Base-by-base conservation (phyloP, 2,329 filamentous ascomycete species). In the Chaetomium sp. region DNA sequence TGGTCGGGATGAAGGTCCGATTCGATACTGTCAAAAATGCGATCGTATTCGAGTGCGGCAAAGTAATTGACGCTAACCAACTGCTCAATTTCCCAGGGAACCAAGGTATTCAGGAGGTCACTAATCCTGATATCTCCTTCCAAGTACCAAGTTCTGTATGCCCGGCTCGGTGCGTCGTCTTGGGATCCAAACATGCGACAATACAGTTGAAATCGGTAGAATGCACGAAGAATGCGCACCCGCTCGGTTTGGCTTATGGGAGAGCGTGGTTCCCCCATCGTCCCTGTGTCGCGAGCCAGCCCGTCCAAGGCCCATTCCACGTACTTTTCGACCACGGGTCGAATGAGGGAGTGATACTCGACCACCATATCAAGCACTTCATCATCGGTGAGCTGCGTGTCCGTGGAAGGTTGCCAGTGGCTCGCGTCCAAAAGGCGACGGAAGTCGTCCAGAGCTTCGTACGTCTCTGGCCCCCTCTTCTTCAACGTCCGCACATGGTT, bases 51-150 rank as follows among this genome's bases (percentile, higher is more conserved):
- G 12, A 47, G 47, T 36, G 36, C 4, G 1, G 35, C 48, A 36
- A 54, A 63, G 6, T 10, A 1, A 27, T 56, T 51, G 32, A 63
- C 11, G 14, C 53, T 59, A 5, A 19, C 36, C 5, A 61, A 27
- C 45, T 61, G 55, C 48, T 63, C 61, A 2, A 56, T 47, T 50
- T 61, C 61, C 57, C 59, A 63, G 1, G 59, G 59, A 32, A 60
- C 55, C 36, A 38, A 8, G 36, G 36, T 38, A 12, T 38, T 8
- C 8, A 38, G 7, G 11, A 38, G 11, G 8, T 38, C 11, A 12
- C 9, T 5, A 5, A 10, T 34, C 4, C n/a, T 4, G 42, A 19
- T 4, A 2, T 34, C 12, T 27, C 19, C 19, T 27, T 27, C 19
- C 19, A 27, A 27, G 19, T 27, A 27, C 19, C 19, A 27, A 27